Conservation (phyloP, 495 filamentous ascomycete species). For the Penicillium lagena region DNA sequence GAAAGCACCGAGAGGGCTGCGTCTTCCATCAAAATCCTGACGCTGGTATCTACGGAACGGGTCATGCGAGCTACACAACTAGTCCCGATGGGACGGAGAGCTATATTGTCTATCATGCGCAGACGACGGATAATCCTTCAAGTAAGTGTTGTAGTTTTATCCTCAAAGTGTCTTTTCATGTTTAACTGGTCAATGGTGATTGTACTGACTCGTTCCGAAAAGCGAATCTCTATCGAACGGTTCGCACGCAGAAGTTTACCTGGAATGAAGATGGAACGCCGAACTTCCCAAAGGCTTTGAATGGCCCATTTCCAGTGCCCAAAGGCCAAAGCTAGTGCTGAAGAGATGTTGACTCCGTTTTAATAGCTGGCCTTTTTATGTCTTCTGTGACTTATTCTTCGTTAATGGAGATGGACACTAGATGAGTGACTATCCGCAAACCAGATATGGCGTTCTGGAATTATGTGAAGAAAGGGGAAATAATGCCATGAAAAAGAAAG, state of each 20-base stretch:
- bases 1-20: constrained; percentile 35
- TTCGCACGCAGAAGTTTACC: constrained; percentile 29
- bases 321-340: background rate
- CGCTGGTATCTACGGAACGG: constrained; percentile 37
- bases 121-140: constrained; percentile 23
- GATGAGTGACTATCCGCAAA: no score
- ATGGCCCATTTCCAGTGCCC: constrained; percentile 32
- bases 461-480: no score
- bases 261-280: constrained; percentile 32
- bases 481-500: no score
- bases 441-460: no score
- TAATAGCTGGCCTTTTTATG: no score
- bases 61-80: constrained; percentile 41
- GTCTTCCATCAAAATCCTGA: constrained; percentile 44
- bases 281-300: constrained; percentile 27
- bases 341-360: no score
- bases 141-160: constrained; percentile 14
- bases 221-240: constrained; percentile 15
- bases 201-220: constrained; percentile 2
- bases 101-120: constrained; percentile 45
- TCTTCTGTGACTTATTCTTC: no score
- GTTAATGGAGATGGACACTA: no score
- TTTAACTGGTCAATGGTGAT: no score
- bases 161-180: no score
- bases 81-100: constrained; percentile 39